A percentile compares a stretch with the other conserved stretches of the same genome.
Evolutionary conservation across 2,329 filamentous ascomycete genomes (phyloP).

Genomic region (Diaporthe sp.): DNA sequence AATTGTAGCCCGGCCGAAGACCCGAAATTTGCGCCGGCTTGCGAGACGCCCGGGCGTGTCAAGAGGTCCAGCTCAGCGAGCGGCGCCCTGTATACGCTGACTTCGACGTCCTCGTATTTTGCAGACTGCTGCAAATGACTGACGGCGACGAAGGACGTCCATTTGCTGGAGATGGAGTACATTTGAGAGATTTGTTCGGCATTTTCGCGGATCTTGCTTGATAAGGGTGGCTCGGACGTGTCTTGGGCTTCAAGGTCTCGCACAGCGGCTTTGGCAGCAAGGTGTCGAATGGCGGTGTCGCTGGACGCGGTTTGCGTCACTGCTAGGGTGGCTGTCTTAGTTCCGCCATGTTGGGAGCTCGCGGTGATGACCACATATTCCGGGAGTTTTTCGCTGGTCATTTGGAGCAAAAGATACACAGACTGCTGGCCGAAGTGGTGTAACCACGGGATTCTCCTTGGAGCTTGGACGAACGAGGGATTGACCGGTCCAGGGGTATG

Average conservation of each 20-base stretch:
- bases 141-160: conserved; percentile 6
- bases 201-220: neutral
- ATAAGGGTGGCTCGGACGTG: neutral
- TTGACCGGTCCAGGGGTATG: neutral
- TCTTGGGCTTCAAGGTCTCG: neutral
- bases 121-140: neutral
- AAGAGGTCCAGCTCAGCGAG: neutral
- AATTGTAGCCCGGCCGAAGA: neutral
- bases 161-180: neutral
- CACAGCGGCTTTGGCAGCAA: conserved; percentile 3
- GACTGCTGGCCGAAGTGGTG: neutral
- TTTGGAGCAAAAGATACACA: neutral
- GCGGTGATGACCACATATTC: neutral
- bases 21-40: neutral
- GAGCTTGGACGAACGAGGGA: neutral
- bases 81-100: neutral
- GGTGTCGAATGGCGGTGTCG: neutral
- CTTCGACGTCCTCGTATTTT: neutral
- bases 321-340: neutral
- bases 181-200: neutral
- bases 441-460: neutral
- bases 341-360: neutral
- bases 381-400: neutral
- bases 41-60: neutral
- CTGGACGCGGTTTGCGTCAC: neutral